A percentile compares a stretch with the other conserved stretches of the same genome.
phyloP scores from a whole-genome alignment of 495 filamentous ascomycete genomes.

The Xylaria curta region DNA sequence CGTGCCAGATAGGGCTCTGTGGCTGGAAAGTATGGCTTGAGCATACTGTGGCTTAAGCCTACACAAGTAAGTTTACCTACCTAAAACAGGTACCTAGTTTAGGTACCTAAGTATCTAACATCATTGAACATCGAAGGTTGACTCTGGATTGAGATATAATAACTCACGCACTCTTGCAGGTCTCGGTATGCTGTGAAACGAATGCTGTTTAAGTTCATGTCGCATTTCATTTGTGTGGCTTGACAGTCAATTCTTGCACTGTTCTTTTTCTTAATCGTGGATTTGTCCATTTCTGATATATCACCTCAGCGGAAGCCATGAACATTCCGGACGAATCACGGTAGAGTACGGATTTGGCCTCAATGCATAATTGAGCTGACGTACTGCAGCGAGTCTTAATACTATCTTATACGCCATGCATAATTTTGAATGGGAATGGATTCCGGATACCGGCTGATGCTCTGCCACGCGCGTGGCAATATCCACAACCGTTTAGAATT shows the following conservation, averaged over 20 bases:
- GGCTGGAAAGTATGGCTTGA: background rate
- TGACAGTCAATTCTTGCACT: background rate
- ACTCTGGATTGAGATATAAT: background rate
- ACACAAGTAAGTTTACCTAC: background rate
- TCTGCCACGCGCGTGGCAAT: constrained; percentile 5
- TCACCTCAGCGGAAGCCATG: background rate
- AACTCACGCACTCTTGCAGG: background rate
- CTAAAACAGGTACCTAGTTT: too few species aligned
- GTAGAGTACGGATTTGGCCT: background rate
- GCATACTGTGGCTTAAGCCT: constrained; percentile 4
- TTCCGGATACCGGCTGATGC: background rate
- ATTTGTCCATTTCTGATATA: background rate
- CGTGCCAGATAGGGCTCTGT: background rate
- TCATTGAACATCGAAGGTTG: background rate
- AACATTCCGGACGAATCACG: constrained; percentile 3
- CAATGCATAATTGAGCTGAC: background rate
- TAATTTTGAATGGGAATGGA: background rate
- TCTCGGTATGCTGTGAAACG: background rate
- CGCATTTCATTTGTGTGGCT: background rate
- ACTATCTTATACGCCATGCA: background rate
- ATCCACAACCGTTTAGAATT: too few species aligned
- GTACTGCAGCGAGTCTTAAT: background rate
- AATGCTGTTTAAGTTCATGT: background rate
- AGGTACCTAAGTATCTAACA: background rate
- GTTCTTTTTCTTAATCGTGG: background rate